Conservation (phyloP, 73 alveolate genomes). For the Paramecium tetraurelia region DNA sequence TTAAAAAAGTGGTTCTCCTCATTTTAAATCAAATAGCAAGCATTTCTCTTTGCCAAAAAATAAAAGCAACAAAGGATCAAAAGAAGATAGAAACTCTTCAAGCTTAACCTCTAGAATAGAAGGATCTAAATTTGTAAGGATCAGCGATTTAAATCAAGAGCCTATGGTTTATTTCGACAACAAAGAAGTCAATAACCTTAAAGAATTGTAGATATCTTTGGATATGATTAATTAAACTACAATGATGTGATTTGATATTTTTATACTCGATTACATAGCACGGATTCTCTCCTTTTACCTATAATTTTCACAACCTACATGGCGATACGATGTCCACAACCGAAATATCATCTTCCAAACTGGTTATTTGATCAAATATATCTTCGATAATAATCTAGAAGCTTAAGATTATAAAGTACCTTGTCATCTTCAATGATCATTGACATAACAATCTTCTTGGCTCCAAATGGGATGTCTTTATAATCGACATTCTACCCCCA, state of each 20-base stretch:
- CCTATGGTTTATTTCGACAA: not conserved
- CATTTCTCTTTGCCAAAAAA: not conserved
- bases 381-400: constrained; percentile 37
- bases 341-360: constrained; percentile 60
- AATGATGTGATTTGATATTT: not conserved
- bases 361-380: constrained; percentile 33
- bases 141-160: not conserved
- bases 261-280: not conserved
- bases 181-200: not conserved
- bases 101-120: not conserved
- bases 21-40: not conserved
- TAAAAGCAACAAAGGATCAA: not conserved
- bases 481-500: constrained; percentile 52
- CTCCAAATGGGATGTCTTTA: constrained; percentile 41
- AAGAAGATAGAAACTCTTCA: not conserved
- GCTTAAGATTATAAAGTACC: not conserved
- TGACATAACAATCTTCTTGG: constrained; percentile 47
- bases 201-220: not conserved
- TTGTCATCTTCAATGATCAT: constrained; percentile 53
- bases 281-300: no score
- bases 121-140: not conserved
- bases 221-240: not conserved
- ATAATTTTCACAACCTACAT: constrained; percentile 40
- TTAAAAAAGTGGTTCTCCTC: not conserved
- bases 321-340: constrained; percentile 51